These are phyloP conservation scores for Vairimorpha ceranae DNA, from an alignment of 371 early-diverging fungal genomes.

Conservation along the genomic window DNA sequence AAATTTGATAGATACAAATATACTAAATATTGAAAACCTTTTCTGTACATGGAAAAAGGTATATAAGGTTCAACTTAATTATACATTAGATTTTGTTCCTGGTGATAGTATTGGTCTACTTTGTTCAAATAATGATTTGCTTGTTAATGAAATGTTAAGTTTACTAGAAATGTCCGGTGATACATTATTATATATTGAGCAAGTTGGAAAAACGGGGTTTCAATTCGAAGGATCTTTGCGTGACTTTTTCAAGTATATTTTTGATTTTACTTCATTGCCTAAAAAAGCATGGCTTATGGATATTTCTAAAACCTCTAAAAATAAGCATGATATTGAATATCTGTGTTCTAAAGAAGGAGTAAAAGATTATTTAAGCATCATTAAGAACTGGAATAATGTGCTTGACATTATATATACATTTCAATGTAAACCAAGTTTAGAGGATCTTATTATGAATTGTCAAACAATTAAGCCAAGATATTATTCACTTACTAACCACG, in stretches of 20 bases:
- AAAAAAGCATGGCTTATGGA: constrained; percentile 44
- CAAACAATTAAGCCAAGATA: constrained; percentile 59
- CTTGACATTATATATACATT: constrained; percentile 54
- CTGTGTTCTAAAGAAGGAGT: constrained; percentile 53
- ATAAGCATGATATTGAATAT: constrained; percentile 45
- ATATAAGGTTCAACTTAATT: constrained; percentile 31
- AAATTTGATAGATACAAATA: neutral
- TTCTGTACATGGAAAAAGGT: constrained; percentile 39
- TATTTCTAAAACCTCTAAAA: constrained; percentile 24
- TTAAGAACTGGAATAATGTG: constrained; percentile 42
- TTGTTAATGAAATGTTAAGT: constrained; percentile 1
- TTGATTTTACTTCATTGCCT: constrained; percentile 55
- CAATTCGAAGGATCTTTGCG: constrained; percentile 43
- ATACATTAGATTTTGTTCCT: constrained; percentile 10
- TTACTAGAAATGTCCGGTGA: neutral
- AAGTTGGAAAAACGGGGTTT: constrained; percentile 27
- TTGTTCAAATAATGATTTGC: constrained; percentile 26
- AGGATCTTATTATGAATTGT: constrained; percentile 48
- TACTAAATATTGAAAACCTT: constrained; percentile 22
- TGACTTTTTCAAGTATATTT: constrained; percentile 52
- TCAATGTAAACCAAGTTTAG: constrained; percentile 39
- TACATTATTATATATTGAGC: constrained; percentile 4
- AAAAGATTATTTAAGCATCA: constrained; percentile 53
- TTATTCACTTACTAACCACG: constrained; percentile 56
- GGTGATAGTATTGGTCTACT: constrained; percentile 51